Conservation (phyloP, 2,329 filamentous ascomycete genomes). For the Aspergillus spinulosporus region DNA sequence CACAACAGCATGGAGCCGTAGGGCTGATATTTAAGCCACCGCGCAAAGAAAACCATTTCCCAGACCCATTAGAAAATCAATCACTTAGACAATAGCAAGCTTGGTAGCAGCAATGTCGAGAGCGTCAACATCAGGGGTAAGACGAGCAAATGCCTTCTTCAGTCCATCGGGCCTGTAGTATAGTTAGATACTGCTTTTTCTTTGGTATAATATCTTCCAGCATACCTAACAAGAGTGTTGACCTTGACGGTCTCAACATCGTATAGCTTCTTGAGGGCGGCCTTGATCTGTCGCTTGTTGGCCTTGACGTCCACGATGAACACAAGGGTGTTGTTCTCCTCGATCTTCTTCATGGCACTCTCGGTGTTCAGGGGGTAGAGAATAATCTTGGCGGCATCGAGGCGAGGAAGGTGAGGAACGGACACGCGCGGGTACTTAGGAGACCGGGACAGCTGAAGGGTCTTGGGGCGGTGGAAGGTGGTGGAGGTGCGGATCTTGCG, state of each 20-base stretch:
- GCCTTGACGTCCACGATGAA: slow-evolving; percentile 97
- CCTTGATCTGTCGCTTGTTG: slow-evolving; percentile 99
- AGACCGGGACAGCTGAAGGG: slow-evolving; percentile 81
- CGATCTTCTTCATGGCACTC: slow-evolving; percentile 99
- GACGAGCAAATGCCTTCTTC: slow-evolving; percentile 98
- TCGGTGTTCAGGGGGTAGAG: slow-evolving; percentile 99
- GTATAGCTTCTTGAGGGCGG: slow-evolving; percentile 97
- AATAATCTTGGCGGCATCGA: slow-evolving; percentile 97
- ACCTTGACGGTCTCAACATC: slow-evolving; percentile 98
- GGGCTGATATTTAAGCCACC: slow-evolving; percentile 42
- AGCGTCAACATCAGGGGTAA: slow-evolving; percentile 95
- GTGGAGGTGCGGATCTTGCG: slow-evolving; percentile 90
- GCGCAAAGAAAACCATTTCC: slow-evolving; percentile 45
- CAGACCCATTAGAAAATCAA: slow-evolving; percentile 46
- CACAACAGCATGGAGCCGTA: slow-evolving; percentile 31
- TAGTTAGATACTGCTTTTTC: not conserved
- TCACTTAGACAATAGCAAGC: slow-evolving; percentile 87
- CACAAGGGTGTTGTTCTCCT: slow-evolving; percentile 99
- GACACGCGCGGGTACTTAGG: slow-evolving; percentile 98
- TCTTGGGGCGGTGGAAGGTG: slow-evolving; percentile 98
- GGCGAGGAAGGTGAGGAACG: slow-evolving; percentile 81
- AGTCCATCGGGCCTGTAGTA: slow-evolving; percentile 77
- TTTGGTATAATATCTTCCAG: not conserved
- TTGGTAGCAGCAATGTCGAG: slow-evolving; percentile 99
- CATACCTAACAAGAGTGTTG: slow-evolving; percentile 95